phyloP scores from a whole-genome alignment of 495 filamentous ascomycete species.

The Penicillium cosmopolitanum region DNA sequence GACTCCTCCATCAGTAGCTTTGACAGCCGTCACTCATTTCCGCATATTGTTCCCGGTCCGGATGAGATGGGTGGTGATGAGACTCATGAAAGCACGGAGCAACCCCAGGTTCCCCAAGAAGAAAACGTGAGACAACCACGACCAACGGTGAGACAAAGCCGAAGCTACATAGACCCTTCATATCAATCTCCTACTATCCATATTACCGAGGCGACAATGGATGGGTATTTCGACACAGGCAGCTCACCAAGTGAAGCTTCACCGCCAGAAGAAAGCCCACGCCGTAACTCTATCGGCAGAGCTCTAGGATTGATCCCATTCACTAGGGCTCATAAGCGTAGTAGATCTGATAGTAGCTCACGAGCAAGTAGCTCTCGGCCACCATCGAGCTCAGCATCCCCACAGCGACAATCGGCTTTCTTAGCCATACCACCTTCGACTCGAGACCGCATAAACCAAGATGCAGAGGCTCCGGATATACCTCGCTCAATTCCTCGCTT shows the following conservation, averaged over 20 bases:
- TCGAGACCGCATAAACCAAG: slow-evolving; percentile 32
- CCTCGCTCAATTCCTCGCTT: slow-evolving; percentile 41
- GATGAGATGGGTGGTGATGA: slow-evolving; percentile 8
- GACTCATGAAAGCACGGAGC: slow-evolving; percentile 7
- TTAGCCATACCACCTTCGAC: slow-evolving; percentile 32
- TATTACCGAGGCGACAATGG: slow-evolving; percentile 32
- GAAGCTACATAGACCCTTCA: slow-evolving; percentile 27
- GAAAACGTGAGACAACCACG: slow-evolving; percentile 20
- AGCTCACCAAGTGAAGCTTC: slow-evolving; percentile 25
- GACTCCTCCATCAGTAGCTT: slow-evolving; percentile 42
- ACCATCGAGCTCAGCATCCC: slow-evolving; percentile 23
- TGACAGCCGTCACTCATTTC: slow-evolving; percentile 35
- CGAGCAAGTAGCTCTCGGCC: slow-evolving; percentile 24
- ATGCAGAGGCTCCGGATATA: slow-evolving; percentile 25
- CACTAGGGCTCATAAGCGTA: slow-evolving; percentile 18
- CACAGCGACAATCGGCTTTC: slow-evolving; percentile 27
- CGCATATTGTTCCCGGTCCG: slow-evolving; percentile 15
- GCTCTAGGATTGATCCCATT: slow-evolving; percentile 17
- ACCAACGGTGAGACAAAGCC: slow-evolving; percentile 28
- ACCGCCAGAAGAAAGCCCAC: slow-evolving; percentile 13
- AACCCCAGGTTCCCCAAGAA: slow-evolving; percentile 7
- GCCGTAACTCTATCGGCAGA: slow-evolving; percentile 13
- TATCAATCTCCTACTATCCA: slow-evolving; percentile 37
- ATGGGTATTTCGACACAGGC: slow-evolving; percentile 27
- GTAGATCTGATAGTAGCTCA: slow-evolving; percentile 24